Conservation (phyloP, 2,329 filamentous ascomycete genomes). For the Ilyonectria robusta region DNA sequence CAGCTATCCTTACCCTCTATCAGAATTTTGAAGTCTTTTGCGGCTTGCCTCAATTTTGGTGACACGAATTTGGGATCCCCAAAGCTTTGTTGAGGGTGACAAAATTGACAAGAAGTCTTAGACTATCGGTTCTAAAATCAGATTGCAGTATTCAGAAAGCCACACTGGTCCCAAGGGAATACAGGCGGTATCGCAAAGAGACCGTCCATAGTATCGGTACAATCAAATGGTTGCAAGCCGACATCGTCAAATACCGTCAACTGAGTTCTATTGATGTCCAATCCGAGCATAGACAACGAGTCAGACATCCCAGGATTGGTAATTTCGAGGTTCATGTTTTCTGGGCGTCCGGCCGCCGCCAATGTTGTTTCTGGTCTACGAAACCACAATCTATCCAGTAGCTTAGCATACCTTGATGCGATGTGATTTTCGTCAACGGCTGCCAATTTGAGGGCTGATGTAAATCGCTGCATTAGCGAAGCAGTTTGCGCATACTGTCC, state of each 20-base stretch:
- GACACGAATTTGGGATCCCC: not conserved
- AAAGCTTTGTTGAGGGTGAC: not conserved
- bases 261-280: conserved; percentile 11
- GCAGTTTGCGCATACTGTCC: conserved; percentile 17
- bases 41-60: no score
- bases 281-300: conserved; percentile 19
- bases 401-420: conserved; percentile 27
- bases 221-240: conserved; percentile 31
- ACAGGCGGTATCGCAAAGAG: conserved; percentile 27
- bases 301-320: conserved; percentile 4
- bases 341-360: not conserved
- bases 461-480: conserved; percentile 24
- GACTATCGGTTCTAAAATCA: not conserved
- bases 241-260: conserved; percentile 24
- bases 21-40: no score
- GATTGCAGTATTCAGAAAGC: conserved; percentile 11
- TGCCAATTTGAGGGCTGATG: conserved; percentile 19
- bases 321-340: conserved; percentile 3
- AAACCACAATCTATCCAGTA: conserved; percentile 28
- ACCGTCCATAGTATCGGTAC: conserved; percentile 25
- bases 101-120: not conserved
- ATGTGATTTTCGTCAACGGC: conserved; percentile 30
- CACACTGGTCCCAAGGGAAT: conserved; percentile 22
- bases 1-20: no score
- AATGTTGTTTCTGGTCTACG: conserved; percentile 1